Evolutionary conservation across 371 early-diverging fungal species (phyloP), one percentile per base, ranked within the genome.

Genomic region (Apophysomyces variabilis): DNA sequence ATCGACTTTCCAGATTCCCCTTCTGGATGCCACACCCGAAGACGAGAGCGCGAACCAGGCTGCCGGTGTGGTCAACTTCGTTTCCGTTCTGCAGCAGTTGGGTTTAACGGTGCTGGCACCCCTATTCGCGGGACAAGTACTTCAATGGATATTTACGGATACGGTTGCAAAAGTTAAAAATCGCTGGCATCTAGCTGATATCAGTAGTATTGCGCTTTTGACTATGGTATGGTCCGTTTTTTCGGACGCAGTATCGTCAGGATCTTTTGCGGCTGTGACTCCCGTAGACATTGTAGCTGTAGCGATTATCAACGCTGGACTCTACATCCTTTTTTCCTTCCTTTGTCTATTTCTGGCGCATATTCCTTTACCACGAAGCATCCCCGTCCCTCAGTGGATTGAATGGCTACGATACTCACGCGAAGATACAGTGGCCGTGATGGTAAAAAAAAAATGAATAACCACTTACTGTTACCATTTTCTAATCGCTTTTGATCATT

Each of bases 201-300:
- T 89, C 57, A 88, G 85, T 64, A 78, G 78, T 43, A 50, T 76
- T 16, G 71, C 85, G 63, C 76, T 91, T 13, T 68, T 91, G 61
- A 72, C 84, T 56, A 75, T 91, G 37, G 89, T 91, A 18, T 91
- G 87, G 86, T 80, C 83, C 35, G 87, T 89, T 6, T 91, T 91
- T 64, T 87, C 85, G 66, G 89, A 91, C 66, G 87, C 89, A 7
- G 85, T 90, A 54, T 41, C 76, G 44, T 71, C 77, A 41, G 61
- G 79, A 45, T 78, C 85, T 1, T 83, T 78, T 26, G 65, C 75
- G 11, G 67, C 75, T 4, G 80, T 86, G 6, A 64, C 74, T 21
- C 82, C 83, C 1, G 77, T 78, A 0, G 84, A 82, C 46, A 74
- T 87, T 35, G 71, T 85, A 54, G 82, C 85, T 36, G 74, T 88